Base-by-base conservation (phyloP, 805 yeast species). In the Suhomyces canberraensis region DNA sequence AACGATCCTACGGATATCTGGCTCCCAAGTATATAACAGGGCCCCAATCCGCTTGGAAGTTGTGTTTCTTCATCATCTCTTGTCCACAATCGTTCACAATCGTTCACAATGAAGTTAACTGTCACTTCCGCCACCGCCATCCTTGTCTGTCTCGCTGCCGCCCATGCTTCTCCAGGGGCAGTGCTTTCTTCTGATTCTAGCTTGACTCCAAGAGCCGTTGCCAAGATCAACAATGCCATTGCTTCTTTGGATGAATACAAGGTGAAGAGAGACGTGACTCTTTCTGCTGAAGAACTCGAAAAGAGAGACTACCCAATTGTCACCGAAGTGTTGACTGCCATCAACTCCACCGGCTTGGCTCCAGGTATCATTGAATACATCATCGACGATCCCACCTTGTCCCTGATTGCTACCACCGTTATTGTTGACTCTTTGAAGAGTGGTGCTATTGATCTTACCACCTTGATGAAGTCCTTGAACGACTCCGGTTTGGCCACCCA, bases 401-500 rank as follows among this genome's bases (percentile, higher is more conserved):
- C 54, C 24, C 51, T 56, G 30, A 51, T 56, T 33, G 60, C 62
- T 19, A 47, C 58, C 25, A 35, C 54, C 5, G 58, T 58, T 17
- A 55, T 58, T 37, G 49, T 58, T 25, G 43, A 44, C 4, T 46
- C 57, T 32, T 50, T 67, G 40, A 58, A 65, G 46, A 48, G 51
- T 39, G 66, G 64, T 42, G 20, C 43, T 26, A 50, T 67, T 31
- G 55, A 65, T 31, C 42, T 67, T 40, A 50, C 53, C 36, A 63
- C 71, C 7, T 64, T 67, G 45, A 55, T 66, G 42, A 62, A 52
- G 27, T 58, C 70, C 20, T 60, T 67, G 47, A 60, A 58, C 42
- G 66, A 67, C 37, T 66, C 72, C 25, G 73, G 73, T 27, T 60
- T 67, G 42, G 69, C 69, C 27, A 60, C 50, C 25, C 50, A 47